A percentile compares a stretch with the other conserved stretches of the same genome.
Conservation (phyloP, 2,329 filamentous ascomycete species). For the Exutisphaerella laricina region DNA sequence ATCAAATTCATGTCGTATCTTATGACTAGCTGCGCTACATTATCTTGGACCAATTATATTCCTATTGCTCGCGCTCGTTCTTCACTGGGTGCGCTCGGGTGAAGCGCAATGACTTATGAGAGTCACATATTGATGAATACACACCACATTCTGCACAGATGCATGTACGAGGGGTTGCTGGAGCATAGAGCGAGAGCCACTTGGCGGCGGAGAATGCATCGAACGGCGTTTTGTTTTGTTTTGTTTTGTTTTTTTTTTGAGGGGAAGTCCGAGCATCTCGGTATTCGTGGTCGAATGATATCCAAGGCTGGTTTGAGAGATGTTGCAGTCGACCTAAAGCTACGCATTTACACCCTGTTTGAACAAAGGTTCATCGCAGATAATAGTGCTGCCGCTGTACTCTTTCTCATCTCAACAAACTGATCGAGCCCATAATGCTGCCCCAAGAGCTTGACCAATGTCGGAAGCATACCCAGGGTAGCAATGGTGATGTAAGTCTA, state of each 20-base stretch:
- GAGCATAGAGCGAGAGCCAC: slow-evolving; percentile 11
- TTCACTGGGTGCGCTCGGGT: slow-evolving; percentile 20
- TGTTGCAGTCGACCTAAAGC: background rate
- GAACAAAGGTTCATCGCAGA: too few relatives aligned
- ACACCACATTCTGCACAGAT: too few relatives aligned
- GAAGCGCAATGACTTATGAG: background rate
- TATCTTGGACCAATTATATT: slow-evolving; percentile 28
- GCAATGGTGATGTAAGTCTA: too few relatives aligned
- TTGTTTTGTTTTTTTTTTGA: slow-evolving; percentile 1
- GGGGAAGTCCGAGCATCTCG: background rate
- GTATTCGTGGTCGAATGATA: too few relatives aligned
- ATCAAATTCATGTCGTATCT: slow-evolving; percentile 37
- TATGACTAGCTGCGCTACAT: slow-evolving; percentile 35
- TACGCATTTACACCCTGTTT: too few relatives aligned
- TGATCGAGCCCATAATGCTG: too few relatives aligned
- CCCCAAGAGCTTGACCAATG: too few relatives aligned
- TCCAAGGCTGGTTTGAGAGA: background rate
- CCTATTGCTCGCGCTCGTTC: slow-evolving; percentile 26
- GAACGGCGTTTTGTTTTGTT: background rate
- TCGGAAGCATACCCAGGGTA: too few relatives aligned
- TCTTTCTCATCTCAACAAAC: too few relatives aligned
- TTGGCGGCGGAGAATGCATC: slow-evolving; percentile 5
- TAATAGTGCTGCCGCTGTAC: too few relatives aligned
- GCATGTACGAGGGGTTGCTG: too few relatives aligned
- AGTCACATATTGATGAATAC: too few relatives aligned